phyloP scores from a whole-genome alignment of 495 filamentous ascomycete species.

The Penicillium arizonense region DNA sequence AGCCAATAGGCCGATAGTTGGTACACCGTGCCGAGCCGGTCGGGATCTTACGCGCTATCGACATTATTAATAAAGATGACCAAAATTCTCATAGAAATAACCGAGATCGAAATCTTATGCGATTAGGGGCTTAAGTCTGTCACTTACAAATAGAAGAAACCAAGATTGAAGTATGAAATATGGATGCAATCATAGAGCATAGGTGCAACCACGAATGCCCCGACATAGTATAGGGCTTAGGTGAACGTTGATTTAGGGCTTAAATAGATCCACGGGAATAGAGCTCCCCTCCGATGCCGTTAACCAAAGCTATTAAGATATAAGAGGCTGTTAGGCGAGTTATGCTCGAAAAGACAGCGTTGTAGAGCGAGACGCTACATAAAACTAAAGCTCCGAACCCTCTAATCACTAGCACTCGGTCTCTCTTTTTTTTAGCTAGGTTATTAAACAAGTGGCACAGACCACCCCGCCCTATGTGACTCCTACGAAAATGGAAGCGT shows the following conservation, averaged over 20 bases:
- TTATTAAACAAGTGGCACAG: too few species aligned
- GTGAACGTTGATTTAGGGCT: neutral
- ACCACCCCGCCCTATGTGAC: too few species aligned
- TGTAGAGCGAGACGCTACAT: constrained; percentile 1
- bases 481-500: too few species aligned
- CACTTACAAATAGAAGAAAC: constrained; percentile 1
- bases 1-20: too few species aligned
- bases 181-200: neutral
- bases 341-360: neutral
- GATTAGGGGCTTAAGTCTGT: neutral
- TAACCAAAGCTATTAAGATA: neutral
- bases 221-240: neutral
- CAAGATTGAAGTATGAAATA: neutral
- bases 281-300: neutral
- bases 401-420: neutral
- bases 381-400: neutral
- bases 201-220: neutral
- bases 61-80: too few species aligned
- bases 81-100: too few species aligned
- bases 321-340: neutral
- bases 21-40: too few species aligned
- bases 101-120: too few species aligned
- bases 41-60: too few species aligned
- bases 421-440: neutral
- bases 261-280: constrained; percentile 3